These are phyloP conservation scores for Agrocybe pediades DNA, from an alignment of 768 basidiomycete genomes.

Conservation along the genomic window DNA sequence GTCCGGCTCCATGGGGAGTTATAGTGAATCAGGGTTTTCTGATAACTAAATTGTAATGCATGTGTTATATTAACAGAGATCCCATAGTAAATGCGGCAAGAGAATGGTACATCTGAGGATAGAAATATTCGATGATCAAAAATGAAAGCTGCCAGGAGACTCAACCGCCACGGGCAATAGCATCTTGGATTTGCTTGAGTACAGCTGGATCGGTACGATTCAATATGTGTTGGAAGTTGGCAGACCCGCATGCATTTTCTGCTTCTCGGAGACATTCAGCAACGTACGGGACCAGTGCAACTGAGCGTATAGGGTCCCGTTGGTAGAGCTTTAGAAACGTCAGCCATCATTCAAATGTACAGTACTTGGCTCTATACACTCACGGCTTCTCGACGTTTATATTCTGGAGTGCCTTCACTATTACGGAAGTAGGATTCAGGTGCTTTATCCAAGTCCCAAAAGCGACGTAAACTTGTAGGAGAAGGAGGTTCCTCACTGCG, in stretches of 20 bases:
- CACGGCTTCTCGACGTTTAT: slow-evolving; percentile 74
- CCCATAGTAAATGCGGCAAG: not conserved
- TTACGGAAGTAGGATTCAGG: slow-evolving; percentile 60
- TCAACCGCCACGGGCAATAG: slow-evolving; percentile 32
- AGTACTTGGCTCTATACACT: slow-evolving; percentile 17
- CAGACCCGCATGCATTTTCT: slow-evolving; percentile 57
- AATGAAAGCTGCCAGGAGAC: not conserved
- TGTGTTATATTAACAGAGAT: not conserved
- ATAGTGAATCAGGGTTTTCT: slow-evolving; percentile 47
- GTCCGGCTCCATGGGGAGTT: slow-evolving; percentile 57
- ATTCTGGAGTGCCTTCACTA: slow-evolving; percentile 75
- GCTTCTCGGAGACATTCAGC: slow-evolving; percentile 62
- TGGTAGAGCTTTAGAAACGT: slow-evolving; percentile 58
- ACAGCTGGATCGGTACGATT: slow-evolving; percentile 70
- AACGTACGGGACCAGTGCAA: slow-evolving; percentile 64
- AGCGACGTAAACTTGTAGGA: slow-evolving; percentile 50
- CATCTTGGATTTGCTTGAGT: slow-evolving; percentile 68
- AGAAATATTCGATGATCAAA: not conserved
- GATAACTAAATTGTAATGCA: not conserved
- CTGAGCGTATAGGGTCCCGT: slow-evolving; percentile 70
- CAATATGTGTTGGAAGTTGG: slow-evolving; percentile 65
- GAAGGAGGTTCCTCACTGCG: slow-evolving; percentile 27
- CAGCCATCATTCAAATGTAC: not conserved
- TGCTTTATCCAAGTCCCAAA: slow-evolving; percentile 71
- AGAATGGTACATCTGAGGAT: not conserved